Evolutionary conservation across 805 yeast genomes (phyloP).

Genomic region (Metschnikowia shivogae): DNA sequence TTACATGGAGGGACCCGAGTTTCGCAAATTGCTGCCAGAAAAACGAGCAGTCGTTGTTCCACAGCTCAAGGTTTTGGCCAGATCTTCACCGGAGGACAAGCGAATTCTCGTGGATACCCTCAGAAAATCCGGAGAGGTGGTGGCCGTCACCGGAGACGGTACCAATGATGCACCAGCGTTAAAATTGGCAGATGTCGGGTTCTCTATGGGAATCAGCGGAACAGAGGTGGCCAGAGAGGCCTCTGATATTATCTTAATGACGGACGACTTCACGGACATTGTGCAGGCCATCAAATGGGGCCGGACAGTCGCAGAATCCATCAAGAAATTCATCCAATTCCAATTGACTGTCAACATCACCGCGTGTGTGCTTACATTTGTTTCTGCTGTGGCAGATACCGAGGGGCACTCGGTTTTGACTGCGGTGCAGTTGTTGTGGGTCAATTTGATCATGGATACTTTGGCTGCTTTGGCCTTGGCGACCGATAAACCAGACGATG

Average conservation of each 20-base stretch:
- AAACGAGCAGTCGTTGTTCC: conserved; percentile 67
- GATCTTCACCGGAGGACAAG: conserved; percentile 96
- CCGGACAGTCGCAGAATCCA: conserved; percentile 90
- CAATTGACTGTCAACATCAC: conserved; percentile 95
- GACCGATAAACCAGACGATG: conserved; percentile 90
- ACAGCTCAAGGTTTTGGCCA: conserved; percentile 74
- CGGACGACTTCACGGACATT: conserved; percentile 90
- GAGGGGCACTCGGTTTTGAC: conserved; percentile 85
- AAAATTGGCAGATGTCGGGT: conserved; percentile 95
- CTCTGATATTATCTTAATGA: conserved; percentile 85
- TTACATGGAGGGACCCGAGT: conserved; percentile 91
- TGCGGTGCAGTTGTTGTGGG: conserved; percentile 97
- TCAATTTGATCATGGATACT: conserved; percentile 96
- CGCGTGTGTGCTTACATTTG: conserved; percentile 91
- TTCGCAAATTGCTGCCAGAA: conserved; percentile 58
- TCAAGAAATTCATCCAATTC: conserved; percentile 92
- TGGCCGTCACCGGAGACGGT: conserved; percentile 99
- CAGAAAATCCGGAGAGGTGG: conserved; percentile 81
- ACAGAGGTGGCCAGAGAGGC: conserved; percentile 99
- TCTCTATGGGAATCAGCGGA: conserved; percentile 97
- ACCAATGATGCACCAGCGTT: conserved; percentile 98
- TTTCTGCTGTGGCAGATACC: conserved; percentile 82
- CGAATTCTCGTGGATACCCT: conserved; percentile 78
- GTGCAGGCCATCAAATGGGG: conserved; percentile 99
- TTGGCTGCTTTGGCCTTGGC: conserved; percentile 96